A percentile compares a stretch with the other conserved stretches of the same genome.
phyloP scores from a whole-genome alignment of 1,139 yeast species.

The Groenewaldozyma sp. region DNA sequence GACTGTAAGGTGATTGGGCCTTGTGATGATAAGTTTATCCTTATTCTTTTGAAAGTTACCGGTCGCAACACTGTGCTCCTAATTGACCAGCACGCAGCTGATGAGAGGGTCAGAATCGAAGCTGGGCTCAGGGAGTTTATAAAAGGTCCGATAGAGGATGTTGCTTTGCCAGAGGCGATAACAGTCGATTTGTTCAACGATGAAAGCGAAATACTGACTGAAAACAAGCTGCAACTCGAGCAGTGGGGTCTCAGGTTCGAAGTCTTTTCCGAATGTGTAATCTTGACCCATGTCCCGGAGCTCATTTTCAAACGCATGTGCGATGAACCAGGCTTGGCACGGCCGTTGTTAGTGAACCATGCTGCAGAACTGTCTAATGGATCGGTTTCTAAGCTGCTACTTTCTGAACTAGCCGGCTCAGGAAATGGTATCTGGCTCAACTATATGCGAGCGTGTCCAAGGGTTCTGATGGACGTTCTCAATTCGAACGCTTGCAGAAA shows the following conservation, averaged over 20 bases:
- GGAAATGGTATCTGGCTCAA: conserved; percentile 5
- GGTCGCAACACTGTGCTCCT: conserved; percentile 28
- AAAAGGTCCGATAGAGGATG: conserved; percentile 19
- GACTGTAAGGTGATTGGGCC: conserved; percentile 33
- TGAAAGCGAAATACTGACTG: conserved; percentile 24
- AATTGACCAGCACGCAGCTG: conserved; percentile 74
- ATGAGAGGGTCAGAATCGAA: conserved; percentile 59
- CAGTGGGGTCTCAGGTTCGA: conserved; percentile 18
- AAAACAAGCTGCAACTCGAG: conserved; percentile 8
- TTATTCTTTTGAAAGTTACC: conserved; percentile 26
- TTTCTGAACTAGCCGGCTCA: conserved; percentile 5
- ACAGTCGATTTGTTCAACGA: conserved; percentile 20
- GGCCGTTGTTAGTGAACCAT: conserved; percentile 12
- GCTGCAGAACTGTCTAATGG: conserved; percentile 10
- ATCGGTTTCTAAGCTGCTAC: conserved; percentile 7
- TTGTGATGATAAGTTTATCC: conserved; percentile 50
- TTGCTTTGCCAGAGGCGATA: conserved; percentile 6
- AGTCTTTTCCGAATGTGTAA: conserved; percentile 2
- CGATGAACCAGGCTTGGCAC: conserved; percentile 9
- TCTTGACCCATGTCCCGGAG: conserved; percentile 17
- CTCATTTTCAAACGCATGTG: conserved; percentile 9
- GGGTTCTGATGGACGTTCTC: conserved; percentile 38
- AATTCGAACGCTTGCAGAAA: conserved; percentile 63
- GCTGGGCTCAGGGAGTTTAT: conserved; percentile 21
- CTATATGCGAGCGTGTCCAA: conserved; percentile 14